Evolutionary conservation across 1,139 yeast species (phyloP).

Genomic region (Taphrina betulina): DNA sequence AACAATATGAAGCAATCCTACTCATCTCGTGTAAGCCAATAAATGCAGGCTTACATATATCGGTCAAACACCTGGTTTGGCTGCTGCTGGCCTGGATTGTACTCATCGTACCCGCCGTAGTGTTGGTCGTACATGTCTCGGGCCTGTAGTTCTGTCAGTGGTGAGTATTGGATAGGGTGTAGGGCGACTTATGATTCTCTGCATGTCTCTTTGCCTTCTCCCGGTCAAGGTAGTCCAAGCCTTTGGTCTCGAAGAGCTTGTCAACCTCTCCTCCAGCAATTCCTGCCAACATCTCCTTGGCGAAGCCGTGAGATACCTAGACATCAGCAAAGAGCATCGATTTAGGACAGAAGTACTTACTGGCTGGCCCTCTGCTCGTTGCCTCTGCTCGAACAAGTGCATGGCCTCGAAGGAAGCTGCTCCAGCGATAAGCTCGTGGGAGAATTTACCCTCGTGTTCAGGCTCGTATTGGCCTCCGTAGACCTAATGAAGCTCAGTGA

Average conservation of each 20-base stretch:
- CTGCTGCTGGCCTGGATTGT: slow-evolving; percentile 27
- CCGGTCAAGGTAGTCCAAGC: slow-evolving; percentile 46
- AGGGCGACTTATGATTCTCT: slow-evolving; percentile 15
- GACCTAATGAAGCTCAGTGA: too few species aligned
- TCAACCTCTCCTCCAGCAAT: slow-evolving; percentile 45
- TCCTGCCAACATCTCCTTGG: slow-evolving; percentile 44
- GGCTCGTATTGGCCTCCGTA: slow-evolving; percentile 24
- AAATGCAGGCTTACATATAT: slow-evolving; percentile 12
- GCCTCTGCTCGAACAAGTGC: slow-evolving; percentile 36
- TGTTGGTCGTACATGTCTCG: slow-evolving; percentile 42
- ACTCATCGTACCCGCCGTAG: slow-evolving; percentile 41
- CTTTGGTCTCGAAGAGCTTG: slow-evolving; percentile 45
- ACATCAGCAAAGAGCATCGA: not conserved
- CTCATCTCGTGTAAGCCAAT: too few species aligned
- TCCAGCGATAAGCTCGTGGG: slow-evolving; percentile 44
- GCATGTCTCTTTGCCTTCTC: slow-evolving; percentile 29
- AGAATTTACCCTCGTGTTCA: slow-evolving; percentile 38
- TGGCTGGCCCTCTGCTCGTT: slow-evolving; percentile 43
- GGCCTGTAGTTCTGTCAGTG: slow-evolving; percentile 35
- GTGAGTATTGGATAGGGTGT: too few species aligned
- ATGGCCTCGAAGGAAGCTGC: slow-evolving; percentile 45
- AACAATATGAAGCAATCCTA: too few species aligned
- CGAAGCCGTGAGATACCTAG: slow-evolving; percentile 38
- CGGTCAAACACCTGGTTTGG: slow-evolving; percentile 18
- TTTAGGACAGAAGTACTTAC: slow-evolving; percentile 37